phyloP scores from a whole-genome alignment of 768 basidiomycete species.

The Amanita inopinata region DNA sequence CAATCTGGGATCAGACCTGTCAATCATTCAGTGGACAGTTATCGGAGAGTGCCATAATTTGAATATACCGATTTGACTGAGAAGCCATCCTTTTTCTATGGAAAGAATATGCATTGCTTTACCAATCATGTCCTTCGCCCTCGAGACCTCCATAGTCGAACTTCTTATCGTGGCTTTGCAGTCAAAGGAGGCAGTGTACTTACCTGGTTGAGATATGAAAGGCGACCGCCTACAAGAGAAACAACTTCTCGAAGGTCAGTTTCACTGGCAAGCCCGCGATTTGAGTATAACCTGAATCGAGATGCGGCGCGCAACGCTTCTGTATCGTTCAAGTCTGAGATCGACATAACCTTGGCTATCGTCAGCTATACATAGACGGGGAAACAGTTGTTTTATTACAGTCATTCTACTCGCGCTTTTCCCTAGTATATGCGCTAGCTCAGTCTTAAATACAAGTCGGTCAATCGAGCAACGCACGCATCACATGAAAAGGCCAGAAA shows the following conservation, averaged over 20 bases:
- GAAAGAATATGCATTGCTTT: constrained; percentile 56
- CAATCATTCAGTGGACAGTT: background rate
- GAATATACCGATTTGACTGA: constrained; percentile 57
- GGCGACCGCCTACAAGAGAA: constrained; percentile 63
- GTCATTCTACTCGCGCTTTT: constrained; percentile 71
- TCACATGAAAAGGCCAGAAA: constrained; percentile 67
- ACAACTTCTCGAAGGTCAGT: constrained; percentile 38
- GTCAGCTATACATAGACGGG: background rate
- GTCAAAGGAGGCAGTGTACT: too few relatives aligned
- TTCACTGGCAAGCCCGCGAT: constrained; percentile 18
- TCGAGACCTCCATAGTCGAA: constrained; percentile 45
- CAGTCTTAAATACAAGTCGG: background rate
- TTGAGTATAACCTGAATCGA: constrained; percentile 37
- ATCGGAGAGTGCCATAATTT: background rate
- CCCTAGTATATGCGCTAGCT: constrained; percentile 28
- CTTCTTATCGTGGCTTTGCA: too few relatives aligned
- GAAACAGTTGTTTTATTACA: constrained; percentile 24
- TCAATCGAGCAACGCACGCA: constrained; percentile 33
- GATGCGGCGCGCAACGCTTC: constrained; percentile 52
- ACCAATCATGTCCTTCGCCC: constrained; percentile 47
- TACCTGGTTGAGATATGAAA: constrained; percentile 65
- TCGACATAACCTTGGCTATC: constrained; percentile 48
- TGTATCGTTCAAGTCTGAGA: constrained; percentile 53
- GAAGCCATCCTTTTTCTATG: constrained; percentile 74
- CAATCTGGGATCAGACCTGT: constrained; percentile 63